Conservation (phyloP, 257 asterid genomes). For the Solanum rostratum region DNA sequence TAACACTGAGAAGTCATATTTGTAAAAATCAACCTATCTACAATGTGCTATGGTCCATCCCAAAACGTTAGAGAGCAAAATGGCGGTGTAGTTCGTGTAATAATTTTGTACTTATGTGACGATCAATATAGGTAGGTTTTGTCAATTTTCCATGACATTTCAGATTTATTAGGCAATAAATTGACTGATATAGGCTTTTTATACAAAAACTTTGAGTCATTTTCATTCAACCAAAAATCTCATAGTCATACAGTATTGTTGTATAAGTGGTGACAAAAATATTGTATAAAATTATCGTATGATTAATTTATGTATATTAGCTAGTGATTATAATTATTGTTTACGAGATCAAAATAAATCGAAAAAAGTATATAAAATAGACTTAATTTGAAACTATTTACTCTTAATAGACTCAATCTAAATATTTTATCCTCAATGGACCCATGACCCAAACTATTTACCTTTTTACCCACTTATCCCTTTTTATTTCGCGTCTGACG, state of each 20-base stretch:
- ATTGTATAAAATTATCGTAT: background rate
- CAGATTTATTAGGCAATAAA: background rate
- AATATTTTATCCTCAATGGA: no score
- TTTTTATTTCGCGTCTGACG: no score
- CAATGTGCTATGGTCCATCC: background rate
- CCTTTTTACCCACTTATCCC: no score
- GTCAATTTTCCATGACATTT: background rate
- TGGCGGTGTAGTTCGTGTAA: background rate
- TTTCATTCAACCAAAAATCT: background rate
- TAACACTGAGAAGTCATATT: background rate
- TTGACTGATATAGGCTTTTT: background rate
- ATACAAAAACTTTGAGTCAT: background rate
- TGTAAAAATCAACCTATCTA: background rate
- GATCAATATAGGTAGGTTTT: background rate
- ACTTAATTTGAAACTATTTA: no score
- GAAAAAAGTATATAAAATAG: no score
- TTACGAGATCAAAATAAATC: background rate
- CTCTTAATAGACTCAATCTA: no score
- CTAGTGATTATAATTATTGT: background rate
- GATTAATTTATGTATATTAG: background rate
- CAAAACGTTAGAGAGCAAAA: background rate
- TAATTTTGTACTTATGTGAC: background rate
- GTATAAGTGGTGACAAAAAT: background rate
- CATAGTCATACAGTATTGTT: background rate
- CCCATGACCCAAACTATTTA: no score